Percentiles rank a stretch among this genome's conserved stretches.
Evolutionary conservation across 163 green algal genomes (phyloP).

Genomic region (Scenedesmus sp.): DNA sequence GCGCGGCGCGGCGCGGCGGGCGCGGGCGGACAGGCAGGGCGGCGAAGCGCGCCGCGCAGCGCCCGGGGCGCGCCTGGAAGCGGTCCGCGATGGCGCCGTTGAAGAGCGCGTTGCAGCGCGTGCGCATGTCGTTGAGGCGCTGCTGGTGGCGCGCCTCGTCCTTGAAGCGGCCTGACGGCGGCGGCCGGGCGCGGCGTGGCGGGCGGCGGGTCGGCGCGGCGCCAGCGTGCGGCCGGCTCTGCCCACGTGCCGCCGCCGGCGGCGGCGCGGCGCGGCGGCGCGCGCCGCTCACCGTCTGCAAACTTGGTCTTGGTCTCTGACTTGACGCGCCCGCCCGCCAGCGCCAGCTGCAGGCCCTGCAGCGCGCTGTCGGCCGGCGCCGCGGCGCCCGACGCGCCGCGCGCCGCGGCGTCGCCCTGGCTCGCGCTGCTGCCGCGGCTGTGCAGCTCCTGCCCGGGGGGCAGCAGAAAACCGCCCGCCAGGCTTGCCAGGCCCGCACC

Average conservation of each 20-base stretch:
- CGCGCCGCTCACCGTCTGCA: constrained; percentile 35
- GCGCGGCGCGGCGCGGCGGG: too few relatives aligned
- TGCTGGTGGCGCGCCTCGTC: constrained; percentile 43
- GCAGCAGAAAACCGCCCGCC: background rate
- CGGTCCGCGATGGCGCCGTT: constrained; percentile 18
- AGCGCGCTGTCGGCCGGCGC: too few relatives aligned
- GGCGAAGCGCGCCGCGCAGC: too few relatives aligned
- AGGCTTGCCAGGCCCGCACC: background rate
- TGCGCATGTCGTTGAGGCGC: constrained; percentile 25
- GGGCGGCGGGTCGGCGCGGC: too few relatives aligned
- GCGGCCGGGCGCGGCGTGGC: too few relatives aligned
- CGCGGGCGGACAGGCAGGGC: too few relatives aligned
- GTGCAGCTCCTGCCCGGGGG: constrained; percentile 13
- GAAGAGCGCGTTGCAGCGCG: constrained; percentile 33
- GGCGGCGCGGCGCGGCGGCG: too few relatives aligned
- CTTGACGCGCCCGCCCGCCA: constrained; percentile 2
- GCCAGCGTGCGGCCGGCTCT: too few relatives aligned
- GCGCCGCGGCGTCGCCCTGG: too few relatives aligned
- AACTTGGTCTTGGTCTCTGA: constrained; percentile 47
- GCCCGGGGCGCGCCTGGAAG: background rate
- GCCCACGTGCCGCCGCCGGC: too few relatives aligned
- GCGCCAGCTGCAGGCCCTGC: constrained; percentile 5
- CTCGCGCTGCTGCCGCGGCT: background rate
- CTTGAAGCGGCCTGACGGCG: constrained; percentile 40
- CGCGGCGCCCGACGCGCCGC: too few relatives aligned